Percentiles rank a stretch among this genome's conserved stretches.
Evolutionary conservation across 208 protist species (phyloP).

Genomic region (Leishmania braziliensis): DNA sequence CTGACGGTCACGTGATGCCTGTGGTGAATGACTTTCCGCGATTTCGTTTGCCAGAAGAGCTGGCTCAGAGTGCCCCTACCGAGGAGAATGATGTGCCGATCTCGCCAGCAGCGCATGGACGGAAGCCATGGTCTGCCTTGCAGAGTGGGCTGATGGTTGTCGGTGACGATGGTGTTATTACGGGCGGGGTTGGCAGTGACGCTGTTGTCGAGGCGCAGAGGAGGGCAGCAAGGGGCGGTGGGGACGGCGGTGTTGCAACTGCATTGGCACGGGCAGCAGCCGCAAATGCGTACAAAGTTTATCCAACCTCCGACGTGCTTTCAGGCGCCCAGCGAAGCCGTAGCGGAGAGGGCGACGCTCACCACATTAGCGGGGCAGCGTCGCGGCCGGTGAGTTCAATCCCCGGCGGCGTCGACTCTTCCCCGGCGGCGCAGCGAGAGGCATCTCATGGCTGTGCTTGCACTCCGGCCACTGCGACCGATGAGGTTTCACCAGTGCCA

Average conservation of each 20-base stretch:
- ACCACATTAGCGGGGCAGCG: neutral
- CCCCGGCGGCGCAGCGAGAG: neutral
- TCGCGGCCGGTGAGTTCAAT: neutral
- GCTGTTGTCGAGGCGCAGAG: neutral
- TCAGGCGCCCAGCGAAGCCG: neutral
- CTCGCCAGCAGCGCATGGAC: neutral
- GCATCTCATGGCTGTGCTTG: neutral
- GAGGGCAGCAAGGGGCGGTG: no score
- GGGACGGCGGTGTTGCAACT: neutral
- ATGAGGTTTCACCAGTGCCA: neutral
- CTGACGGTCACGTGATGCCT: conserved; percentile 9
- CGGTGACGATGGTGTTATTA: neutral
- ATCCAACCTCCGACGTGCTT: conserved; percentile 21
- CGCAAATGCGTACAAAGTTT: neutral
- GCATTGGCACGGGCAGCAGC: neutral
- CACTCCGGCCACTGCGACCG: neutral
- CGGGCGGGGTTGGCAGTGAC: neutral
- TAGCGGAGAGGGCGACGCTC: neutral
- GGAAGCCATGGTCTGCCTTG: neutral
- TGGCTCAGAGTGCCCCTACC: neutral
- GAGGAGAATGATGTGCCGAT: conserved; percentile 1
- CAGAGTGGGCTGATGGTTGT: neutral
- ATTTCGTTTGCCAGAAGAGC: conserved; percentile 6
- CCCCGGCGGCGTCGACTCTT: neutral
- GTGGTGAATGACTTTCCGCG: conserved; percentile 8